phyloP scores from a whole-genome alignment of 1,284 basidiomycete genomes.

The Trichosporon sp. region DNA sequence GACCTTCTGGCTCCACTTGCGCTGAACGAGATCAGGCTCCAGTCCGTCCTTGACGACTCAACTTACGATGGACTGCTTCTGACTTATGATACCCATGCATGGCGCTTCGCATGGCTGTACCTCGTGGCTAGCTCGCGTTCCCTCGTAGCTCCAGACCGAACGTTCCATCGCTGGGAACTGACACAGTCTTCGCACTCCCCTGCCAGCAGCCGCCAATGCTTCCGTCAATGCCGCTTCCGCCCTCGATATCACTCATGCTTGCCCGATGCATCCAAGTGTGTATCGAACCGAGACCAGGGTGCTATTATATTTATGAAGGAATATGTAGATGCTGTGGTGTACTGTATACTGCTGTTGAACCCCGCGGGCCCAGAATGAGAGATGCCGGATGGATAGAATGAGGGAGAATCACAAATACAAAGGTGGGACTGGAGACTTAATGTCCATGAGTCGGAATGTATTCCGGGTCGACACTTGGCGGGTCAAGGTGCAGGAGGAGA shows the following conservation, averaged over 20 bases:
- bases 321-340: constrained; percentile 10
- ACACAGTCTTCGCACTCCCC: too few species aligned
- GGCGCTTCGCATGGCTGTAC: neutral
- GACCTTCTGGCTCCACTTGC: too few species aligned
- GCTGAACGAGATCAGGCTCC: too few species aligned
- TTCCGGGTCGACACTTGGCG: constrained; percentile 69
- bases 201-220: too few species aligned
- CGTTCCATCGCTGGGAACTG: too few species aligned
- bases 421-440: neutral
- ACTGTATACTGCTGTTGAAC: neutral
- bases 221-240: too few species aligned
- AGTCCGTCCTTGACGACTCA: neutral
- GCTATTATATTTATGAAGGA: neutral
- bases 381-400: constrained; percentile 6
- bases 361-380: constrained; percentile 1
- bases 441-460: constrained; percentile 57
- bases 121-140: too few species aligned
- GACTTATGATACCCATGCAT: constrained; percentile 3
- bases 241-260: neutral
- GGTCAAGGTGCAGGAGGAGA: constrained; percentile 74
- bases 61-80: neutral
- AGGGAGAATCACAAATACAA: constrained; percentile 1
- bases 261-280: neutral
- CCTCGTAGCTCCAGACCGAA: too few species aligned
- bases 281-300: neutral